A percentile compares a stretch with the other conserved stretches of the same genome.
Evolutionary conservation across 2,329 filamentous ascomycete species (phyloP).

Genomic region (Alternaria brassicae): DNA sequence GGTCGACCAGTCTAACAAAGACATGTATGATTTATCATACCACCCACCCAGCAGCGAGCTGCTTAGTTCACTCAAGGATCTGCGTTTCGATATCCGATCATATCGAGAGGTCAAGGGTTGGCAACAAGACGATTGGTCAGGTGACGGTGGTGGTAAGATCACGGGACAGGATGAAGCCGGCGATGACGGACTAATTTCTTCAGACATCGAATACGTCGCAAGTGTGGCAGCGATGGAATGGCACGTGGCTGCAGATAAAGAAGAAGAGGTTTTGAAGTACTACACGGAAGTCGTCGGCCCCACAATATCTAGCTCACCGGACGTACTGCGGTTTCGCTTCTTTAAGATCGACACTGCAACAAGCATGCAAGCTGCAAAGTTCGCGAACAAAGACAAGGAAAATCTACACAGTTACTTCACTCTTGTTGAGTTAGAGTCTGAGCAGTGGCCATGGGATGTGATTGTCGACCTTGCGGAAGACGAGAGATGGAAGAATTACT

Average conservation of each 20-base stretch:
- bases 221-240: conserved; percentile 28
- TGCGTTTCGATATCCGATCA: conserved; percentile 21
- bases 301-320: conserved; percentile 14
- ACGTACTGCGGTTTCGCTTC: conserved; percentile 23
- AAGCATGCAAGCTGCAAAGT: conserved; percentile 4
- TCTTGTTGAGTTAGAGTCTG: conserved; percentile 21
- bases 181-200: conserved; percentile 3
- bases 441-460: conserved; percentile 29
- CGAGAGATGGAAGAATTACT: conserved; percentile 19
- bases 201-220: conserved; percentile 21
- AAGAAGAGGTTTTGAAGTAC: conserved; percentile 20
- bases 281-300: conserved; percentile 17
- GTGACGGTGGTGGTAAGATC: conserved; percentile 16
- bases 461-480: conserved; percentile 24
- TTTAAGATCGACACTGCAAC: conserved; percentile 23
- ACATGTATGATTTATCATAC: not conserved
- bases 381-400: conserved; percentile 12
- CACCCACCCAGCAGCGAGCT: conserved; percentile 10
- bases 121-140: conserved; percentile 22
- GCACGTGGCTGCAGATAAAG: conserved; percentile 9
- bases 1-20: conserved; percentile 5
- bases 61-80: conserved; percentile 6
- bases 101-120: conserved; percentile 23
- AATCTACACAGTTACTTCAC: conserved; percentile 20
- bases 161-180: not conserved